Evolutionary conservation across 73 alveolate genomes (phyloP).

Genomic region (Paramecium pentaurelia): DNA sequence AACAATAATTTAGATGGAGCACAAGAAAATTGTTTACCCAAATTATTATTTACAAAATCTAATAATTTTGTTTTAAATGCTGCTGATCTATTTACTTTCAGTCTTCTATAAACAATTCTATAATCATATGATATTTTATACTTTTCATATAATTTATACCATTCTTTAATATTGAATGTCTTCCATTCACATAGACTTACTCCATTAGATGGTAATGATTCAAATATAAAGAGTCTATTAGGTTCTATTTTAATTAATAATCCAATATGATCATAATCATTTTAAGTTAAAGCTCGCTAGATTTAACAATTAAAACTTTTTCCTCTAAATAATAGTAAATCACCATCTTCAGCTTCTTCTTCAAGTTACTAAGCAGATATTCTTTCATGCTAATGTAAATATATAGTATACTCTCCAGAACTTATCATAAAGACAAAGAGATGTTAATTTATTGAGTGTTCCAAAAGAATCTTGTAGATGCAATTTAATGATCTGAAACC

Average conservation of each 20-base stretch:
- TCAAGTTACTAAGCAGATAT: conserved; percentile 58
- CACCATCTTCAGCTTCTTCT: conserved; percentile 75
- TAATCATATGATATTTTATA: background rate
- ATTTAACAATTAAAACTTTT: conserved; percentile 65
- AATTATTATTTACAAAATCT: background rate
- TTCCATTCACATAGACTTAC: conserved; percentile 67
- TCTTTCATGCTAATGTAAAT: conserved; percentile 15
- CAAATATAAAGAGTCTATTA: conserved; percentile 60
- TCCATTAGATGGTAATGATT: conserved; percentile 62
- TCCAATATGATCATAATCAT: conserved; percentile 70
- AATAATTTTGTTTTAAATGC: conserved; percentile 39
- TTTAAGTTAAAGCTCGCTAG: conserved; percentile 72
- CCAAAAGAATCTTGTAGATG: conserved; percentile 29
- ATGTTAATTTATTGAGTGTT: background rate
- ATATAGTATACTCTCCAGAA: background rate
- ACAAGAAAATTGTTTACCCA: conserved; percentile 66
- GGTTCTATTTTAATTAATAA: conserved; percentile 47
- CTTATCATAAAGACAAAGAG: background rate
- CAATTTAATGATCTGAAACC: background rate
- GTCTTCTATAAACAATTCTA: conserved; percentile 68
- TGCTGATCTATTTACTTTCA: conserved; percentile 53
- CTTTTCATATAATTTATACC: conserved; percentile 63
- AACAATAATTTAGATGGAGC: conserved; percentile 58
- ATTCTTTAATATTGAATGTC: conserved; percentile 42
- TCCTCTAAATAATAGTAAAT: conserved; percentile 74